phyloP scores from a whole-genome alignment of 306 rosid genomes.

The Trifolium pratense region DNA sequence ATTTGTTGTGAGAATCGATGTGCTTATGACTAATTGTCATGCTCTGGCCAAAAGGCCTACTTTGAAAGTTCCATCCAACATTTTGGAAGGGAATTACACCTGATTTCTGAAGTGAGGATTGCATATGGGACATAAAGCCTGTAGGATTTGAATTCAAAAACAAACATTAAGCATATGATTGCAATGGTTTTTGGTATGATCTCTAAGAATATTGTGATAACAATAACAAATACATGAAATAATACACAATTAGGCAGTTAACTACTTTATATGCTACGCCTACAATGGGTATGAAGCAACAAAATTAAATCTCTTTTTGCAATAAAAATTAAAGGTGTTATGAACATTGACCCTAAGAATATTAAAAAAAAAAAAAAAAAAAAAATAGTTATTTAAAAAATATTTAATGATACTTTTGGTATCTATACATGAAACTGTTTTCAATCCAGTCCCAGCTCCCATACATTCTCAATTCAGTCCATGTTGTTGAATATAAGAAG shows the following conservation, averaged over 20 bases:
- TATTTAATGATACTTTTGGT: neutral
- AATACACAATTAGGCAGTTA: neutral
- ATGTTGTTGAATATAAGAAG: too few relatives aligned
- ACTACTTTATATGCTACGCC: neutral
- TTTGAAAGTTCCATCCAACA: slow-evolving; percentile 44
- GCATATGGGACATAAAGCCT: slow-evolving; percentile 50
- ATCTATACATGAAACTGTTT: neutral
- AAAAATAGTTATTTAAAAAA: neutral
- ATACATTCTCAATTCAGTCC: neutral
- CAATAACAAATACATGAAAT: slow-evolving; percentile 30
- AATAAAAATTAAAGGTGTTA: neutral
- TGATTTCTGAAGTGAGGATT: slow-evolving; percentile 62
- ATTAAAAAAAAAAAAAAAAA: neutral
- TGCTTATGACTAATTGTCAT: slow-evolving; percentile 51
- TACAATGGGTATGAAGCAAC: neutral
- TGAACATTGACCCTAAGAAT: neutral
- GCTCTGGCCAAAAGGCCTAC: slow-evolving; percentile 47
- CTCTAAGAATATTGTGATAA: slow-evolving; percentile 7
- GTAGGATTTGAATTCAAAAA: slow-evolving; percentile 47
- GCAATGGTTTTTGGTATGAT: slow-evolving; percentile 8
- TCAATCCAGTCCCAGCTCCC: neutral
- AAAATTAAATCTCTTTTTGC: neutral
- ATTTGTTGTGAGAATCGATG: slow-evolving; percentile 42
- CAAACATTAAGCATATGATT: slow-evolving; percentile 15
- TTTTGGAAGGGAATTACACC: slow-evolving; percentile 45